Base-by-base conservation (phyloP, 1,284 basidiomycete genomes). In the Cryptococcus hybrid region DNA sequence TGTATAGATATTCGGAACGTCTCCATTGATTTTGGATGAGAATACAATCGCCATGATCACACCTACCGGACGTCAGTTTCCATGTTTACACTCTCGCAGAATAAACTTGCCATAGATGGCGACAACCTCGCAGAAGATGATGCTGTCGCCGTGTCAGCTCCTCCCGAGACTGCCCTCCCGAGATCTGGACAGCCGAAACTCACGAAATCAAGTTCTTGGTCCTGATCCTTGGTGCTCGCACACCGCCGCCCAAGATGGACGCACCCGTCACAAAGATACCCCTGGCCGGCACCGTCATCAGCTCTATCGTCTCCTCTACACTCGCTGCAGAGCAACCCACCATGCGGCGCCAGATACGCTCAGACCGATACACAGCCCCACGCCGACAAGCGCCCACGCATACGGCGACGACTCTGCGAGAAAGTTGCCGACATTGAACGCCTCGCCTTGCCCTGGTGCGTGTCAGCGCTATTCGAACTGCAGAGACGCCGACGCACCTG, bases 91-190 rank as follows among this genome's bases (percentile, higher is more conserved):
- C 11, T 45, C 18, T 36, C 13, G 34, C n/a, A 4, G 9, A 38
- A 84, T 88, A 61, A 77, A 30, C 30, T 30, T 30, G 30, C 92
- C 94, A 78, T 95, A 96, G 72, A 96, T 96, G 60, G 92, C 93
- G 24, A 96, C 92, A 66, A 97, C 95, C 82, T 99, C 95, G 77
- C 95, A 98, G 82, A 99, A 98, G 75, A 99, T 98, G 81, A 99
- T 94, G 35, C 5, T 42, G 48, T 34, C 5, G 38, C 34, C 45
- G 50, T 34, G 34, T 51, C 3, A 47, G 68, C 9, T 9, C 11
- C 2, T 9, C 18, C 38, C 24, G 12, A 52, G 2, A 51, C 9
- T 0, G 12, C 3, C 36, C 37, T 18, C 24, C 8, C 18, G 18
- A 18, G 18, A 18, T 18, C 40, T 30, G 42, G 18, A 0, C 38